Evolutionary conservation across 169 alveolate genomes (phyloP).

Genomic region (Plasmodium adleri): DNA sequence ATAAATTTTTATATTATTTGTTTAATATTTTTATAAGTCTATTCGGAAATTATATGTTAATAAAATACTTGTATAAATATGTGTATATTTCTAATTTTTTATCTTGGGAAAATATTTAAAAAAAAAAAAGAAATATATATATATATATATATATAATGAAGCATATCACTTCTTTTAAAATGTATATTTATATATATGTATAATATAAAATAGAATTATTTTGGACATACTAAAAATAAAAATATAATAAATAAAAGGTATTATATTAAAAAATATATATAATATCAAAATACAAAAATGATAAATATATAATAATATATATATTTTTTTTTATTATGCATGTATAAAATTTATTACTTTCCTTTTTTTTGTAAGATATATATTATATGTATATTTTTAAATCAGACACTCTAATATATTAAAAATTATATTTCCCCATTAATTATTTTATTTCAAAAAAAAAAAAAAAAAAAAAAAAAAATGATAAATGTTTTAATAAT

Average conservation of each 20-base stretch:
- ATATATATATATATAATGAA: background rate
- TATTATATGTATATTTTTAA: too few relatives aligned
- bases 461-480: too few relatives aligned
- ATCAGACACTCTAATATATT: too few relatives aligned
- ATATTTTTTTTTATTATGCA: background rate
- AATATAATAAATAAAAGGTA: conserved; percentile 9
- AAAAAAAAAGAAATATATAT: background rate
- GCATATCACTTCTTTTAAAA: too few relatives aligned
- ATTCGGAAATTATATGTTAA: background rate
- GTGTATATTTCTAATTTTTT: too few relatives aligned
- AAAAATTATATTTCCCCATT: too few relatives aligned
- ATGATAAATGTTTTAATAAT: too few relatives aligned
- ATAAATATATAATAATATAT: conserved; percentile 6
- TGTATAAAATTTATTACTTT: conserved; percentile 28
- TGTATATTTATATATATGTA: background rate
- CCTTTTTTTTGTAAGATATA: background rate
- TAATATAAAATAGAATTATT: conserved; percentile 23
- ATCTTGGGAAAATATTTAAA: conserved; percentile 10
- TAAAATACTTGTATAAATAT: conserved; percentile 15
- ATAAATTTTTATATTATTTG: background rate
- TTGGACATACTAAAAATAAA: conserved; percentile 36
- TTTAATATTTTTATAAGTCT: background rate
- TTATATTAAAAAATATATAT: background rate
- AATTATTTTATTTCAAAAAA: too few relatives aligned
- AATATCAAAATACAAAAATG: conserved; percentile 15